These are phyloP conservation scores for Fusarium fracticaudum DNA, from an alignment of 2,329 filamentous ascomycete genomes.

Conservation along the genomic window DNA sequence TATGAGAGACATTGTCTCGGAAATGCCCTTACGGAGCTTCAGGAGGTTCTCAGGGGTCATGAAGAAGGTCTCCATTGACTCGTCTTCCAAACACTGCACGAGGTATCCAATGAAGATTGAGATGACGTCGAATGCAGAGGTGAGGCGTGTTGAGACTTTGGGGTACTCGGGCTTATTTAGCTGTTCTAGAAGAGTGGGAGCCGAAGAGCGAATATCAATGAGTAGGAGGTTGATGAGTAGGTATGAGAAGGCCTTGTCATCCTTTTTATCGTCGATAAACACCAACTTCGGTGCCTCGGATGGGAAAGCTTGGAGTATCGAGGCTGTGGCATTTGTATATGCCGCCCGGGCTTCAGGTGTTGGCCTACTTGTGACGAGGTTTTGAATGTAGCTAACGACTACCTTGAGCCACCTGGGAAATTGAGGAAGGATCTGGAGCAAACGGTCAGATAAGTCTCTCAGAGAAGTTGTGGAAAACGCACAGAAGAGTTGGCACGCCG, in stretches of 20 bases:
- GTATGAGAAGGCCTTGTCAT: slow-evolving; percentile 67
- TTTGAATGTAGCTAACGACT: slow-evolving; percentile 59
- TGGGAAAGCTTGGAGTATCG: slow-evolving; percentile 66
- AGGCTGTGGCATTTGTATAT: slow-evolving; percentile 67
- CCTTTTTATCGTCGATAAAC: slow-evolving; percentile 58
- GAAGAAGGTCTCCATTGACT: slow-evolving; percentile 51
- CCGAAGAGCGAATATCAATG: slow-evolving; percentile 71
- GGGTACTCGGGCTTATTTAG: slow-evolving; percentile 66
- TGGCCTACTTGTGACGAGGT: slow-evolving; percentile 64
- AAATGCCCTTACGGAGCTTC: slow-evolving; percentile 67
- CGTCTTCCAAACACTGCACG: slow-evolving; percentile 63
- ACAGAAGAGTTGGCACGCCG: slow-evolving; percentile 60
- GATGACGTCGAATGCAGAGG: slow-evolving; percentile 70
- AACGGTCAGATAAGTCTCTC: slow-evolving; percentile 7
- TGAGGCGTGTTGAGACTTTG: slow-evolving; percentile 61
- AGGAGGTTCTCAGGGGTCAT: slow-evolving; percentile 69
- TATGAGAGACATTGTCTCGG: slow-evolving; percentile 70
- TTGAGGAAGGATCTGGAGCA: slow-evolving; percentile 56
- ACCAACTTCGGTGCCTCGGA: slow-evolving; percentile 56
- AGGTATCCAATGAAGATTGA: slow-evolving; percentile 69
- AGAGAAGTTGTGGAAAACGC: slow-evolving; percentile 32
- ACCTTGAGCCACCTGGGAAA: slow-evolving; percentile 63
- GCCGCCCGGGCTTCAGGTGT: slow-evolving; percentile 64
- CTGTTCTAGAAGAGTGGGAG: slow-evolving; percentile 67
- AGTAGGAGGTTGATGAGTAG: slow-evolving; percentile 72